Conservation (phyloP, 1,284 basidiomycete species). For the Mycocalia duriaeana region DNA sequence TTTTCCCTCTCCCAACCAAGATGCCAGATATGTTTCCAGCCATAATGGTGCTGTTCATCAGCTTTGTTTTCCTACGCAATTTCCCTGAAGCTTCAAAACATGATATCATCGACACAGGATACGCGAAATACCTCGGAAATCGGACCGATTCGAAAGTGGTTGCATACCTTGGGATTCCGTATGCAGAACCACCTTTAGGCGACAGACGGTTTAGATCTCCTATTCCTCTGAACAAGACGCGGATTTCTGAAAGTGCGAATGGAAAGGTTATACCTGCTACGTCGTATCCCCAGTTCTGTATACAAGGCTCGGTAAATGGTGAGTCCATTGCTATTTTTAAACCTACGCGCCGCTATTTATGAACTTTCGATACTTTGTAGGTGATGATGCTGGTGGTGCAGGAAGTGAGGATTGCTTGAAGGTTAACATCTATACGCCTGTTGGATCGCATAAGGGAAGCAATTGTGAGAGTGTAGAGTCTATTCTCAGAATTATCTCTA, state of each 20-base stretch:
- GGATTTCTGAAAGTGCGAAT: slow-evolving; percentile 28
- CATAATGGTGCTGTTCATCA: too few relatives aligned
- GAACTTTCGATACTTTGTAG: too few relatives aligned
- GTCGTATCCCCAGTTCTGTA: slow-evolving; percentile 48
- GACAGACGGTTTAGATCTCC: slow-evolving; percentile 46
- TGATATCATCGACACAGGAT: slow-evolving; percentile 43
- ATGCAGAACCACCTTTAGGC: slow-evolving; percentile 52
- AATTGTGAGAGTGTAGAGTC: slow-evolving; percentile 27
- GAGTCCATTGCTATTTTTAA: too few relatives aligned
- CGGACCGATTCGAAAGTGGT: slow-evolving; percentile 46
- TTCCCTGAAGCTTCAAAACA: too few relatives aligned
- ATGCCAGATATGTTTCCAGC: too few relatives aligned
- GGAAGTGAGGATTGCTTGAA: slow-evolving; percentile 59
- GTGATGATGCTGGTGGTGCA: slow-evolving; percentile 50
- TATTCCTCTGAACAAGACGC: slow-evolving; percentile 36
- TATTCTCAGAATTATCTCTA: neutral
- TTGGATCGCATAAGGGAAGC: slow-evolving; percentile 33
- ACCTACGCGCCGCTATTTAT: too few relatives aligned
- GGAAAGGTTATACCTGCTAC: slow-evolving; percentile 43
- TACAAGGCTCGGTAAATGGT: slow-evolving; percentile 52
- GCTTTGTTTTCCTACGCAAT: too few relatives aligned
- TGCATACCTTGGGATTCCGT: slow-evolving; percentile 52
- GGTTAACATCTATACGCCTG: slow-evolving; percentile 50
- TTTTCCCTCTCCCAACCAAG: too few relatives aligned
- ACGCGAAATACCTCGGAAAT: slow-evolving; percentile 50